Conservation (phyloP, 208 protist genomes). For the Acanthamoeba polyphaga region DNA sequence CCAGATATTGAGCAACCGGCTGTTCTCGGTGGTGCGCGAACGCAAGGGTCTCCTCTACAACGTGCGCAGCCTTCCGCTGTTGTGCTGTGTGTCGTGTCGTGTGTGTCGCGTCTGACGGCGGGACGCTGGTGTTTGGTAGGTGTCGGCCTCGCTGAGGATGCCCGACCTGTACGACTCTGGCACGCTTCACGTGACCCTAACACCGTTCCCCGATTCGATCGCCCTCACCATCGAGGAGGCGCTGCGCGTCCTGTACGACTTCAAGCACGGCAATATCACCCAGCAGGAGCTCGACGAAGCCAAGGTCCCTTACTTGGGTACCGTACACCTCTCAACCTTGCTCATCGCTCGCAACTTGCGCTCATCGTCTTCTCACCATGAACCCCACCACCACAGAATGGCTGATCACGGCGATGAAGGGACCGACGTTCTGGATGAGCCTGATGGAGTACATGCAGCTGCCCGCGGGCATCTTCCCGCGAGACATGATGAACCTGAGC, state of each 20-base stretch:
- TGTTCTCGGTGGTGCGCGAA: slow-evolving; percentile 65
- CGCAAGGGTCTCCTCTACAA: slow-evolving; percentile 37
- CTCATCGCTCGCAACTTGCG: background rate
- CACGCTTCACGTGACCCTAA: slow-evolving; percentile 48
- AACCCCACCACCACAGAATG: background rate
- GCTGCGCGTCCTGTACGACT: slow-evolving; percentile 49
- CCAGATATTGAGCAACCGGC: slow-evolving; percentile 47
- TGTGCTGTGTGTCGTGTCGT: background rate
- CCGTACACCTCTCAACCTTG: background rate
- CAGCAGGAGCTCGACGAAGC: slow-evolving; percentile 65
- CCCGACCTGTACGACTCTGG: slow-evolving; percentile 48
- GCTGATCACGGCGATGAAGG: slow-evolving; percentile 70
- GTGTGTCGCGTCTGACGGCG: background rate
- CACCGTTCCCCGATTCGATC: slow-evolving; percentile 38
- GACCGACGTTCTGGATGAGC: slow-evolving; percentile 50
- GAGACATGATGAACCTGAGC: slow-evolving; percentile 42
- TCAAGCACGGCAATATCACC: slow-evolving; percentile 44
- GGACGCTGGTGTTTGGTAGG: background rate
- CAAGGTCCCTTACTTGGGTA: slow-evolving; percentile 53
- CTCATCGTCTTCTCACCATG: background rate
- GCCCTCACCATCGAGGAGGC: slow-evolving; percentile 52
- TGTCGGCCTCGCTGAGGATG: slow-evolving; percentile 43
- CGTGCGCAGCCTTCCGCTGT: background rate
- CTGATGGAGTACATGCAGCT: slow-evolving; percentile 74
- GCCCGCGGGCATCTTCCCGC: slow-evolving; percentile 43